These are phyloP conservation scores for Jacaranda copaia DNA, from an alignment of 257 asterid species.

Conservation along the genomic window DNA sequence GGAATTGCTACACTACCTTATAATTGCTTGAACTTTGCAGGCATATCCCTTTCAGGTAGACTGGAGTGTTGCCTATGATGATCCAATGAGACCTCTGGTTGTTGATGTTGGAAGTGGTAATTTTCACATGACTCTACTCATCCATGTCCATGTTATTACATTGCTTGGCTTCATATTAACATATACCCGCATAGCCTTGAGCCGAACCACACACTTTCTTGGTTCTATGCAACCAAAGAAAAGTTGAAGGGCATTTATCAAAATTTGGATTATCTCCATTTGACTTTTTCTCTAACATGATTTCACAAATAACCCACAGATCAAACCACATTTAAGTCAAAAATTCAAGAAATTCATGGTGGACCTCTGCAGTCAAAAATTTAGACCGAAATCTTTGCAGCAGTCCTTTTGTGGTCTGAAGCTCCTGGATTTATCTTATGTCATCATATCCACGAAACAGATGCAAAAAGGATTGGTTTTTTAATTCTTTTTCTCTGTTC, in stretches of 20 bases:
- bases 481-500: conserved; percentile 10
- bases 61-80: conserved; percentile 66
- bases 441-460: conserved; percentile 10
- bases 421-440: conserved; percentile 10
- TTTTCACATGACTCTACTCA: conserved; percentile 26
- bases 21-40: conserved; percentile 54
- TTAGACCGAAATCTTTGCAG: not conserved
- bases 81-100: conserved; percentile 72
- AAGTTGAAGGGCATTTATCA: not conserved
- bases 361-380: conserved; percentile 15
- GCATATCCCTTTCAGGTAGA: conserved; percentile 74
- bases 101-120: conserved; percentile 97
- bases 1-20: conserved; percentile 11
- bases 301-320: conserved; percentile 7
- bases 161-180: conserved; percentile 13
- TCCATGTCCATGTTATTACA: not conserved
- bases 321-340: not conserved
- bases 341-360: not conserved
- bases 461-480: conserved; percentile 7
- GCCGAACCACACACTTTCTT: not conserved
- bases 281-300: not conserved
- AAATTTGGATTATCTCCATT: not conserved
- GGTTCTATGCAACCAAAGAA: not conserved
- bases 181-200: not conserved
- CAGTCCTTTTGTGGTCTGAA: not conserved